Evolutionary conservation across 129 eudicot species (phyloP), one percentile per base, ranked within the genome.

Genomic region (Artemisia annua): DNA sequence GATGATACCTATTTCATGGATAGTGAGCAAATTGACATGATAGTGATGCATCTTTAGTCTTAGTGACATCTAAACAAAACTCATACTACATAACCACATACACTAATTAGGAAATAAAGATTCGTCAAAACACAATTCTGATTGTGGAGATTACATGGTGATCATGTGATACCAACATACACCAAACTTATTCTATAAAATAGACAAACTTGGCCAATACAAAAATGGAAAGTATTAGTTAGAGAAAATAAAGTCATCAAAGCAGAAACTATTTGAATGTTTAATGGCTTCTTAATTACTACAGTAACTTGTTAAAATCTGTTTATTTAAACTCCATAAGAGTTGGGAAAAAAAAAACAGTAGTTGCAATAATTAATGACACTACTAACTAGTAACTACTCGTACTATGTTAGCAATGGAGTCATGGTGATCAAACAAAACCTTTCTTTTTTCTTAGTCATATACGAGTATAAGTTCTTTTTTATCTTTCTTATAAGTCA

Each of bases 151-250:
- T 53, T n/a, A 53, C 18, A 70, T 70, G 74, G 64, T 17, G 63
- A 70, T 53, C 16, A 53, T 18, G 39, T 70, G 74, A 69, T 30
- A 51, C 61, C 32, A 73, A 48, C 77, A 5, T 73, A 18, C 22
- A 49, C 78, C 78, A 73, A 49, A 73, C 50, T 48, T 52, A 1
- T 72, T 26, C 14, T 20, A 3, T 5, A 65, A 65, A 3, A 54
- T 3, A 11, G 19, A 35, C 54, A 55, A 70, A 13, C n/a, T 51
- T 63, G 35, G 35, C 17, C 56, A 66, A 44, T 15, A 28, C 32
- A 0, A 39, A 70, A 6, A 32, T 54, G n/a, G 24, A 28, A 69
- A 49, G 15, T n/a, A 52, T 15, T 50, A 51, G 51, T 51, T 19
- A 67, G 4, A 14, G 17, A 3, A 14, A 0, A n/a, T 15, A 24